Conservation (phyloP, 345 rosid species). For the Angophora floribunda region DNA sequence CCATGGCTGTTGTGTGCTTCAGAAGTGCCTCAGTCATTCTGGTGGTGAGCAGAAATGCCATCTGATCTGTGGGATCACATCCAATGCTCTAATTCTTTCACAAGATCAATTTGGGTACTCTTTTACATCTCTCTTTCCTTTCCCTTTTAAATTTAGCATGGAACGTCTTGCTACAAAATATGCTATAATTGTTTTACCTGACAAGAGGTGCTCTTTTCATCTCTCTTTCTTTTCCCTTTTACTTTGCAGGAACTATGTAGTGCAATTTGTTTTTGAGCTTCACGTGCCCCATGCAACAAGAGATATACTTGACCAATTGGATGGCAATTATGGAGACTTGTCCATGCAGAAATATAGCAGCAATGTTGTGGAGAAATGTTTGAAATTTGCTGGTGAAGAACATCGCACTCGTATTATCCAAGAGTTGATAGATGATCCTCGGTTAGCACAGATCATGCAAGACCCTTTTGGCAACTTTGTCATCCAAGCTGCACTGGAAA, state of each 20-base stretch:
- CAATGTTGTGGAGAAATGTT: constrained; percentile 83
- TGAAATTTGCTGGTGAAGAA: constrained; percentile 48
- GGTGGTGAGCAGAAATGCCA: constrained; percentile 36
- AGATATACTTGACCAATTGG: constrained; percentile 48
- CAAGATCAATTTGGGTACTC: constrained; percentile 74
- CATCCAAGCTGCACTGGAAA: constrained; percentile 64
- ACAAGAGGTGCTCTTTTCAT: background rate
- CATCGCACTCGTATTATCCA: constrained; percentile 22
- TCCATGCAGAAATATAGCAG: constrained; percentile 88
- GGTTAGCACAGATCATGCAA: constrained; percentile 61
- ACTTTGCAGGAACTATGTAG: constrained; percentile 8
- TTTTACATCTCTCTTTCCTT: background rate
- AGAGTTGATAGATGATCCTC: constrained; percentile 47
- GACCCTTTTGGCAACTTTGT: constrained; percentile 85
- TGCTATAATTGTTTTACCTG: background rate
- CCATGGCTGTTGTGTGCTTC: constrained; percentile 80
- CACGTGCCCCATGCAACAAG: constrained; percentile 35
- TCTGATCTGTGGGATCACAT: constrained; percentile 40
- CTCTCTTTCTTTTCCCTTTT: background rate
- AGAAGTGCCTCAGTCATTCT: constrained; percentile 52
- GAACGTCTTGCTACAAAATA: background rate
- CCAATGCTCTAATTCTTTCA: constrained; percentile 64
- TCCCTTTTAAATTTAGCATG: background rate
- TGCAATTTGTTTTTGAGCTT: constrained; percentile 3
- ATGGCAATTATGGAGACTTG: constrained; percentile 63